Percentiles rank a stretch among this genome's conserved stretches.
Evolutionary conservation across 768 basidiomycete species (phyloP).

Genomic region (Tricholoma flavovirens): DNA sequence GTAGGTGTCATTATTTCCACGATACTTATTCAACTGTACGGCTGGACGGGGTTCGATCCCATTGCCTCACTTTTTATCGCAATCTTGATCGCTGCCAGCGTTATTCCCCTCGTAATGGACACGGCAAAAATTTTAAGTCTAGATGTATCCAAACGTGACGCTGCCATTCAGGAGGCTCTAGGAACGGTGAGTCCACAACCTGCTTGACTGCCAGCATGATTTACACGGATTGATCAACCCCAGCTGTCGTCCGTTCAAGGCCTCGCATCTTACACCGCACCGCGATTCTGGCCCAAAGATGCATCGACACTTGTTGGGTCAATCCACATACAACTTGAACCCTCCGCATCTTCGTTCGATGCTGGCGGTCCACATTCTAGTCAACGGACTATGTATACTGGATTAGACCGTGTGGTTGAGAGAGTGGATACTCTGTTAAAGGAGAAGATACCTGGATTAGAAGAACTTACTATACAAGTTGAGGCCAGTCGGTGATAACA

Average conservation of each 20-base stretch:
- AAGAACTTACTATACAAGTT: conserved; percentile 88
- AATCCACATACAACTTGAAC: conserved; percentile 83
- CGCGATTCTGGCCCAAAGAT: conserved; percentile 97
- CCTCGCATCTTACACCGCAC: conserved; percentile 69
- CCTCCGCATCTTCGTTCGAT: conserved; percentile 51
- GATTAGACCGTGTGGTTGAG: conserved; percentile 67
- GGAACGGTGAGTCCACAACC: conserved; percentile 44
- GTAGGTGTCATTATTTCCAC: conserved; percentile 98
- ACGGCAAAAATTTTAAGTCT: conserved; percentile 84
- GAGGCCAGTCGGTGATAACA: conserved; percentile 32
- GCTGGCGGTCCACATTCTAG: conserved; percentile 48
- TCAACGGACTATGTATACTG: conserved; percentile 45
- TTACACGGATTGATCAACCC: conserved; percentile 11
- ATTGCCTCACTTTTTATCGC: conserved; percentile 98
- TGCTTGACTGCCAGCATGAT: background rate
- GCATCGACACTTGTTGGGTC: conserved; percentile 80
- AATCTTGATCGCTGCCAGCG: conserved; percentile 89
- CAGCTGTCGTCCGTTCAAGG: conserved; percentile 77
- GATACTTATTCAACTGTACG: conserved; percentile 89
- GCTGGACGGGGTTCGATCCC: conserved; percentile 99
- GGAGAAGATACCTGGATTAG: conserved; percentile 70
- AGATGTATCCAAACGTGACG: conserved; percentile 67
- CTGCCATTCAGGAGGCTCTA: conserved; percentile 51
- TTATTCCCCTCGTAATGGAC: conserved; percentile 91
- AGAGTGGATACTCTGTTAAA: conserved; percentile 70